phyloP scores from a whole-genome alignment of 257 asterid species.

The Anisodus tanguticus region DNA sequence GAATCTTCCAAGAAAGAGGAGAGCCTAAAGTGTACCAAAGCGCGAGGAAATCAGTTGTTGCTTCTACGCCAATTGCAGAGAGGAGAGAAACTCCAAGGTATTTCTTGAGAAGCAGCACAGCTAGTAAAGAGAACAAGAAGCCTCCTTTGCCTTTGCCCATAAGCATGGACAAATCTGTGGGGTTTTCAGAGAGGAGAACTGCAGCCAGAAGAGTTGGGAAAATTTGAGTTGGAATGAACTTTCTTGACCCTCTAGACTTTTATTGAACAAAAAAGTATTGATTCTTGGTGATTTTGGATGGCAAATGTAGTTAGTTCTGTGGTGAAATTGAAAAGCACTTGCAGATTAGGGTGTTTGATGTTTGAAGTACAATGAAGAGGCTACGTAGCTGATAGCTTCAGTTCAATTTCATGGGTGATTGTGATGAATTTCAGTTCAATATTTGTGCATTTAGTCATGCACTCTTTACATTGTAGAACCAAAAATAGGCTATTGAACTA shows the following conservation, averaged over 20 bases:
- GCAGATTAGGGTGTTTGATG: neutral
- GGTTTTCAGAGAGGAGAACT: constrained; percentile 52
- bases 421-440: neutral
- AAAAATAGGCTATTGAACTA: neutral
- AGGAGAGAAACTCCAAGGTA: constrained; percentile 73
- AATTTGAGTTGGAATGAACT: constrained; percentile 35
- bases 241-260: neutral
- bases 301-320: constrained; percentile 10
- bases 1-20: constrained; percentile 74
- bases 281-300: neutral
- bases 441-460: neutral
- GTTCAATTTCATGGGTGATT: constrained; percentile 2
- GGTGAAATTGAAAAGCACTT: neutral
- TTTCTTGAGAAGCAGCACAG: constrained; percentile 68
- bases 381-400: constrained; percentile 38
- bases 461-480: neutral
- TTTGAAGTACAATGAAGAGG: constrained; percentile 21
- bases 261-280: neutral
- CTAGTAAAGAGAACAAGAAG: constrained; percentile 72
- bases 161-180: constrained; percentile 54
- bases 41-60: constrained; percentile 47
- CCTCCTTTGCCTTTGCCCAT: constrained; percentile 50
- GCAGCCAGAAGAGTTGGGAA: constrained; percentile 54
- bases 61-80: constrained; percentile 59
- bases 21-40: constrained; percentile 51